Conservation (phyloP, 805 yeast species). For the Metschnikowia peoriensis region DNA sequence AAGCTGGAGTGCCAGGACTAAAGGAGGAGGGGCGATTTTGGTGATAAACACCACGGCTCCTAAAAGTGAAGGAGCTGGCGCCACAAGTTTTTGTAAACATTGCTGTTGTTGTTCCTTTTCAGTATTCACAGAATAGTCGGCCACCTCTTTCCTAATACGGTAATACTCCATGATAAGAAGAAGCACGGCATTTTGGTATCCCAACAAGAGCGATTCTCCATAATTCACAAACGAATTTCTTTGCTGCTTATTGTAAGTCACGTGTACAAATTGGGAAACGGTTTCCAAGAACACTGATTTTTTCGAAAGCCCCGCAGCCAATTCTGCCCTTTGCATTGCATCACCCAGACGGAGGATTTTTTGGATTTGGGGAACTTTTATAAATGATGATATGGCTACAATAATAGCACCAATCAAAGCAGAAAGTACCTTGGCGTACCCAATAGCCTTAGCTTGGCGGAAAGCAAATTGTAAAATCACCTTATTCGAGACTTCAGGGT, state of each 20-base stretch:
- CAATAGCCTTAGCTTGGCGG: slow-evolving; percentile 33
- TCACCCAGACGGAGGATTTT: slow-evolving; percentile 31
- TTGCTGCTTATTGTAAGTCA: slow-evolving; percentile 36
- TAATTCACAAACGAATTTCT: slow-evolving; percentile 36
- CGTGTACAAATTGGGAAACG: slow-evolving; percentile 37
- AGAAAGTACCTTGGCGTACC: slow-evolving; percentile 34
- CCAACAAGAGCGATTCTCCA: slow-evolving; percentile 41
- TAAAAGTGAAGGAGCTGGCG: slow-evolving; percentile 28
- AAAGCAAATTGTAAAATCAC: slow-evolving; percentile 37
- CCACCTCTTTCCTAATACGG: slow-evolving; percentile 23
- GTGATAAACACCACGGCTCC: slow-evolving; percentile 29
- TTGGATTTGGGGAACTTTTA: slow-evolving; percentile 40
- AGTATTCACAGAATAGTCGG: slow-evolving; percentile 12
- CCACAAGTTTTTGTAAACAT: slow-evolving; percentile 18
- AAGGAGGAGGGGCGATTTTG: slow-evolving; percentile 29
- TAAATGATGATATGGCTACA: slow-evolving; percentile 38
- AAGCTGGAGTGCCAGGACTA: slow-evolving; percentile 33
- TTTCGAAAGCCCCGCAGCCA: slow-evolving; percentile 38
- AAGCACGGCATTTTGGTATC: slow-evolving; percentile 38
- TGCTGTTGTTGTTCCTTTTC: slow-evolving; percentile 20
- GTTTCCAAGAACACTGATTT: slow-evolving; percentile 38
- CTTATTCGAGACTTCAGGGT: slow-evolving; percentile 41
- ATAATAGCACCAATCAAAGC: slow-evolving; percentile 31
- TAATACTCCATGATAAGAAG: slow-evolving; percentile 37
- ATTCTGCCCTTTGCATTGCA: slow-evolving; percentile 25